phyloP scores from a whole-genome alignment of 495 filamentous ascomycete genomes.

The Neurospora sp. region DNA sequence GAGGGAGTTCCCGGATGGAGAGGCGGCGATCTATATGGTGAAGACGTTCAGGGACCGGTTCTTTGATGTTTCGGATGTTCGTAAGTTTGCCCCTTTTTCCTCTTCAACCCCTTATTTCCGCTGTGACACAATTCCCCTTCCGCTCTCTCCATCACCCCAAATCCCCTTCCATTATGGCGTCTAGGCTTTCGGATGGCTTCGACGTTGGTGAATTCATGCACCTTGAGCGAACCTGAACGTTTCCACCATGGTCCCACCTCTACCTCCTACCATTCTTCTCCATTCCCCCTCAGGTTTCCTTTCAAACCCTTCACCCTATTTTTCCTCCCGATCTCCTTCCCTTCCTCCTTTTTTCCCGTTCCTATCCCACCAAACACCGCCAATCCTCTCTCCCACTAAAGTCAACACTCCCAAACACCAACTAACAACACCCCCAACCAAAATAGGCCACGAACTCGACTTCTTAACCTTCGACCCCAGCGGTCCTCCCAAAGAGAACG shows the following conservation, averaged over 20 bases:
- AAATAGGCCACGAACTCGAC: constrained; percentile 36
- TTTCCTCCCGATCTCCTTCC: no score
- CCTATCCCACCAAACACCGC: background rate
- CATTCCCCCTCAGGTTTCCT: background rate
- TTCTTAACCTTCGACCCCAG: constrained; percentile 35
- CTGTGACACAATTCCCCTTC: background rate
- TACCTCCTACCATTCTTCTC: background rate
- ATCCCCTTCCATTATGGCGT: background rate
- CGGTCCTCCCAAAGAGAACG: constrained; percentile 33
- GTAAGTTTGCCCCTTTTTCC: constrained; percentile 18
- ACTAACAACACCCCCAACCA: constrained; percentile 10
- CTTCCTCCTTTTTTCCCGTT: background rate
- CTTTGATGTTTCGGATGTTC: constrained; percentile 24
- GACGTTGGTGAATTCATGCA: background rate
- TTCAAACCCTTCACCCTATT: background rate
- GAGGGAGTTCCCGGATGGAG: constrained; percentile 25
- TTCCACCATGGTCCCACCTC: background rate
- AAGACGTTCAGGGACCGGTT: constrained; percentile 25
- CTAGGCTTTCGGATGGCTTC: no score
- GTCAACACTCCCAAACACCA: background rate
- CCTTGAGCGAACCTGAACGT: background rate
- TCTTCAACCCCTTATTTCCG: background rate
- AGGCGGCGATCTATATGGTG: constrained; percentile 31
- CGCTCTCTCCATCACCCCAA: background rate
- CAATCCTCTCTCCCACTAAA: background rate